phyloP scores from a whole-genome alignment of 495 filamentous ascomycete species.

The Tuber microsphaerosporum region DNA sequence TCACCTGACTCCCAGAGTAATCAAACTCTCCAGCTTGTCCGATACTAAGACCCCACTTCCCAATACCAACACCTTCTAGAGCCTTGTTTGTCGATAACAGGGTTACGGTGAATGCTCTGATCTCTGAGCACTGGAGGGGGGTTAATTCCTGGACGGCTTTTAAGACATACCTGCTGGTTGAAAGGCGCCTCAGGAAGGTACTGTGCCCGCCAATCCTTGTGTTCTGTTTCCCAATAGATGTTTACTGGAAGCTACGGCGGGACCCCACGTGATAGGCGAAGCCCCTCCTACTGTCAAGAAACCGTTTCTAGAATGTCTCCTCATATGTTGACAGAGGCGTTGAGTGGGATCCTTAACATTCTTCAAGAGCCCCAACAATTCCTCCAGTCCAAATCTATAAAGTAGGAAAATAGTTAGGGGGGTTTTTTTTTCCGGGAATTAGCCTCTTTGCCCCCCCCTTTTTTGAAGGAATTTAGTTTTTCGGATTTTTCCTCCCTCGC shows the following conservation, averaged over 20 bases:
- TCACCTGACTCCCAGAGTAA: conserved; percentile 77
- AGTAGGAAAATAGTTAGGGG: background rate
- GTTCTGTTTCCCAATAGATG: background rate
- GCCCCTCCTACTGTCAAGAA: background rate
- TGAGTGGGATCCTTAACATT: background rate
- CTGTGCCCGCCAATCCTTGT: background rate
- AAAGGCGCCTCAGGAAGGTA: background rate
- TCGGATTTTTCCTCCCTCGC: background rate
- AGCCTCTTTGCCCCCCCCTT: background rate
- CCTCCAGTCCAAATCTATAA: background rate
- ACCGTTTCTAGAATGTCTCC: background rate
- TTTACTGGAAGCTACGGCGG: background rate
- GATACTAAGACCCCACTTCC: conserved; percentile 88
- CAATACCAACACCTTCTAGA: conserved; percentile 73
- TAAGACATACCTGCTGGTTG: background rate
- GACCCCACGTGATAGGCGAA: background rate
- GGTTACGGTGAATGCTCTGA: too few species aligned
- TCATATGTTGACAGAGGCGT: background rate
- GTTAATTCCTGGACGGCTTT: too few species aligned
- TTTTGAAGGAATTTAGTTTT: background rate
- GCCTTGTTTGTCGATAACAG: too few species aligned
- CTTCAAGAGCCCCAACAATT: background rate
- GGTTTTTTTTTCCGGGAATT: background rate
- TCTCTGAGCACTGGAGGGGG: too few species aligned
- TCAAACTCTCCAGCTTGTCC: conserved; percentile 97